Base-by-base conservation (phyloP, 2,329 filamentous ascomycete genomes). In the Orbilia oligospora region DNA sequence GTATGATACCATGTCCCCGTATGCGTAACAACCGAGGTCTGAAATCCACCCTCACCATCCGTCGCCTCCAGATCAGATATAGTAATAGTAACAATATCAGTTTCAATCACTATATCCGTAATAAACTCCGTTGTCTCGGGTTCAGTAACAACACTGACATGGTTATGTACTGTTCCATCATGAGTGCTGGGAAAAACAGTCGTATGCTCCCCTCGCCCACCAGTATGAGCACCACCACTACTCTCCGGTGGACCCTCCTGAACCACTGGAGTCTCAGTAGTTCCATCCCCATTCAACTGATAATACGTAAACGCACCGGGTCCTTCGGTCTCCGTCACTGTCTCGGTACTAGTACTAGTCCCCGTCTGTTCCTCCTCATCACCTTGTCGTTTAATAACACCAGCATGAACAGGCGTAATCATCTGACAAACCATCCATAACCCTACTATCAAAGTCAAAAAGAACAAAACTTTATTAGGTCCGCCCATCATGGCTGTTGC, bases 1-100 rank as follows among this genome's bases (percentile, higher is more conserved):
- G 55, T 69, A 38, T 76, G 64, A 24, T 30, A 36, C 71, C 71
- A 76, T 6, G 71, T 64, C 30, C 71, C 71, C 0, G 63, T 56
- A 69, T 76, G 71, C 30, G 55, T 69, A 5, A 70, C 46, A 9
- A 49, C 48, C 36, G 33, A 36, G 8, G 55, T 65, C 53, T n/a
- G 33, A 24, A 48, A 58, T 8, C 33, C 33, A 16, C 20, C 41
- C 14, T 18, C 63, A 33, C 20, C 48, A 49, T 33, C 61, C 18
- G 20, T 41, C 14, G 56, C 33, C 1, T 55, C 65, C 36, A 55
- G 8, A 58, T 70, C 71, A 12, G 71, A 69, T 5, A 76, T 30
- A 3, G 66, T 76, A 51, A 70, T 46, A 8, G 72, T 70, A 30
- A 66, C 38, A 14, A 70, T 22, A 61, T 70, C 65, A 8, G 66